Evolutionary conservation across 1,139 yeast species (phyloP).

Genomic region (Candida neerlandica): DNA sequence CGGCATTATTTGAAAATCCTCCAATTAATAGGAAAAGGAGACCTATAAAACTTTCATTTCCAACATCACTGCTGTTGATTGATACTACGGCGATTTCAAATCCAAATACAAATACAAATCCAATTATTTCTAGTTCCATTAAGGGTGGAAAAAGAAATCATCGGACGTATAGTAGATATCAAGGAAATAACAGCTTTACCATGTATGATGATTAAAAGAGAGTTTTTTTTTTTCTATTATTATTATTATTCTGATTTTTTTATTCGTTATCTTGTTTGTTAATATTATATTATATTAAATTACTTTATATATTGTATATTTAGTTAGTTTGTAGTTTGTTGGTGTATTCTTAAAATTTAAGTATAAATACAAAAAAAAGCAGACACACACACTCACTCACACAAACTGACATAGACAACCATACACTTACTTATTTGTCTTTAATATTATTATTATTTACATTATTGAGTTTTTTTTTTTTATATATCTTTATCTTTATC

Average conservation of each 20-base stretch:
- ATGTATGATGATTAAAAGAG: conserved; percentile 5
- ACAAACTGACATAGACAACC: too few relatives aligned
- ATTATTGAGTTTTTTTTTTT: neutral
- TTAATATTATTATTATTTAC: conserved; percentile 2
- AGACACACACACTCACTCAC: too few relatives aligned
- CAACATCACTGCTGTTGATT: conserved; percentile 1
- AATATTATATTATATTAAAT: neutral
- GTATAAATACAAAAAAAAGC: too few relatives aligned
- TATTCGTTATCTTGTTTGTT: neutral
- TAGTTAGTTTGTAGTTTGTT: neutral
- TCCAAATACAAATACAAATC: neutral
- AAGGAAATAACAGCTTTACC: neutral
- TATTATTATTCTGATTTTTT: neutral
- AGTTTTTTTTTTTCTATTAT: neutral
- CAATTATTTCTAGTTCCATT: conserved; percentile 1
- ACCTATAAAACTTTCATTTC: neutral
- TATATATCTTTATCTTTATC: too few relatives aligned
- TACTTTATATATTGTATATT: neutral
- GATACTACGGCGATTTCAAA: too few relatives aligned
- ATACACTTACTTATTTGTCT: too few relatives aligned
- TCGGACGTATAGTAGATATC: neutral
- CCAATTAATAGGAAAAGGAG: neutral
- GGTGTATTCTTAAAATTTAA: neutral
- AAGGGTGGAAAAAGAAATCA: conserved; percentile 2
- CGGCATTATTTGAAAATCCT: conserved; percentile 1